Percentiles rank a stretch among this genome's conserved stretches.
Evolutionary conservation across 2,329 filamentous ascomycete species (phyloP).

Genomic region (Fusarium avenaceum): DNA sequence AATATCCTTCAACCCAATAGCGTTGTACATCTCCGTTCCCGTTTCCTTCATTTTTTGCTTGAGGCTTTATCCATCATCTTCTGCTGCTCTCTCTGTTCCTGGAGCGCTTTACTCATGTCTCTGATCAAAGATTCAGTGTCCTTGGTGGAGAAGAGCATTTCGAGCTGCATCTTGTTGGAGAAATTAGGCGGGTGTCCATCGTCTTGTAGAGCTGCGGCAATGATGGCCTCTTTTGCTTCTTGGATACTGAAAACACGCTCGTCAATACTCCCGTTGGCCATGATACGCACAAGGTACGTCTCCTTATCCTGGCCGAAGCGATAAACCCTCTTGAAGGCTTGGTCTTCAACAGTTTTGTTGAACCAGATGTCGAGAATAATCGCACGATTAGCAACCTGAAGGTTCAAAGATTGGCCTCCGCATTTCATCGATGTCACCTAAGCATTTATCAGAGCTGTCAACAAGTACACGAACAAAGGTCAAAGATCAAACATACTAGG

Average conservation of each 20-base stretch:
- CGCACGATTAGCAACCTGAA: slow-evolving; percentile 63
- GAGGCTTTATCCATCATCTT: accelerated
- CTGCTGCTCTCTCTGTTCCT: background rate
- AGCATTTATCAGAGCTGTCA: background rate
- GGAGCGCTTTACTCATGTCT: no score
- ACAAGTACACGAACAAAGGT: no score
- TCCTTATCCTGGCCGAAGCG: slow-evolving; percentile 74
- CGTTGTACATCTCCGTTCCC: no score
- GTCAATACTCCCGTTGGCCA: slow-evolving; percentile 70
- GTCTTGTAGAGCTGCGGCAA: slow-evolving; percentile 55
- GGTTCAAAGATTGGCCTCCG: slow-evolving; percentile 57
- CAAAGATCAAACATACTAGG: slow-evolving; percentile 51
- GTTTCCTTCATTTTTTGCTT: background rate
- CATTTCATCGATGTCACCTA: slow-evolving; percentile 55
- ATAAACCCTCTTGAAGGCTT: slow-evolving; percentile 71
- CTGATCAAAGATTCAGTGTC: background rate
- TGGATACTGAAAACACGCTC: slow-evolving; percentile 69
- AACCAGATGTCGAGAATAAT: slow-evolving; percentile 71
- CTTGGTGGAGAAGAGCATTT: slow-evolving; percentile 1
- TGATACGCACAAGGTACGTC: slow-evolving; percentile 70
- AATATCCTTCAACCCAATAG: no score
- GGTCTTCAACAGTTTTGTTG: slow-evolving; percentile 72
- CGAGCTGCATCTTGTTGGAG: background rate
- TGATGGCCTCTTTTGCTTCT: slow-evolving; percentile 63
- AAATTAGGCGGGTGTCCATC: slow-evolving; percentile 29